Evolutionary conservation across 2,329 filamentous ascomycete genomes (phyloP), one percentile per base, ranked within the genome.

Genomic region (Pseudocercospora vitis): DNA sequence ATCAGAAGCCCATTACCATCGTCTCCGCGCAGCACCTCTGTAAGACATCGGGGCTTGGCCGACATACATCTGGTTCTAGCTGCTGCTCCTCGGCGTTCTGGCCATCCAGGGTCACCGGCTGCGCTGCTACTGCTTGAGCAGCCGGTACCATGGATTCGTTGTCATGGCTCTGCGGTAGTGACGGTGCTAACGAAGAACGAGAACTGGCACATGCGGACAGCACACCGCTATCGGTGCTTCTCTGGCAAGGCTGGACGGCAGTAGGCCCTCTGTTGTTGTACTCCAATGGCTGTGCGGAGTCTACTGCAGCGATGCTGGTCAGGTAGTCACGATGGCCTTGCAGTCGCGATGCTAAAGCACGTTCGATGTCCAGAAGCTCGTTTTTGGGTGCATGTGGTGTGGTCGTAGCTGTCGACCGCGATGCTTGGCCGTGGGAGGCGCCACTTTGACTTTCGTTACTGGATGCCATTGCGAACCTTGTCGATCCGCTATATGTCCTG

Each of bases 51-150:
- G 26, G 32, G 53, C 37, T 9, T 21, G 37, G n/a, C 45, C 52
- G 24, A 63, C 69, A 46, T 59, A 70, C 70, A 58, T 72, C 70
- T 23, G 63, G 63, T 57, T 71, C 68, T 14, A 72, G 58, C 31
- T 66, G 54, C 51, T 71, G 70, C 53, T 71, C 69, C 40, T 68
- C 61, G 11, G 70, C 68, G 33, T 64, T 58, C 33, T 66, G 63
- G 5, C 48, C 40, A 16, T 60, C 55, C 7, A 59, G 45, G 39
- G 45, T 44, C 24, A 50, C 14, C 8, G 40, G 14, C 16, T 40
- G 52, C 32, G 44, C 24, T 48, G 47, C 18, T n/a, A n/a, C n/a
- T 44, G 49, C 45, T 31, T 31, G 35, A 8, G 29, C 31, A 5
- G 28, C 7, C 46, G 46, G 29, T n/a, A 26, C 11, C 28, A 44